phyloP scores from a whole-genome alignment of 129 eudicot genomes.

The Artemisia argyi region DNA sequence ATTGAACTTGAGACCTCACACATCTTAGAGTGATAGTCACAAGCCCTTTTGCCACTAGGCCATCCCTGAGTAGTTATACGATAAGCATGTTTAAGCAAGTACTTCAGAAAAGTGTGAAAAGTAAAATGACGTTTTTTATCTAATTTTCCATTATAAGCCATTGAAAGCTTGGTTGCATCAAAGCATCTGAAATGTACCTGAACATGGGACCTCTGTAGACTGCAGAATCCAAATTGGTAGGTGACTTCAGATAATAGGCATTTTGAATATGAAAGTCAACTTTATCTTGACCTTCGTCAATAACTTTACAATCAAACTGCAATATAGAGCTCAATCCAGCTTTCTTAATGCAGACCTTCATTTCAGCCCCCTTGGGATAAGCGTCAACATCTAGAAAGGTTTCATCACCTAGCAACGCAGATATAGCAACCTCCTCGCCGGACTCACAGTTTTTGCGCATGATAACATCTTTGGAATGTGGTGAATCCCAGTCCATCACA shows the following conservation, averaged over 20 bases:
- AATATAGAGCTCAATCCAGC: constrained; percentile 66
- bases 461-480: constrained; percentile 56
- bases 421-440: constrained; percentile 87
- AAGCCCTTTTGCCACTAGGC: too few species aligned
- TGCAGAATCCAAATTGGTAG: constrained; percentile 44
- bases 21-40: too few species aligned
- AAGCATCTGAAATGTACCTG: constrained; percentile 49
- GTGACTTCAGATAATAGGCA: constrained; percentile 51
- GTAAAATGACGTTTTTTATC: not conserved
- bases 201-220: constrained; percentile 61
- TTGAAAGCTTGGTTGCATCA: not conserved
- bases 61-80: too few species aligned
- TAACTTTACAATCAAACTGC: constrained; percentile 77
- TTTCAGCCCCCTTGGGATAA: constrained; percentile 53
- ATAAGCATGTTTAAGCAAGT: too few species aligned
- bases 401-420: constrained; percentile 75
- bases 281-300: constrained; percentile 38
- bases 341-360: constrained; percentile 81
- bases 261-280: constrained; percentile 46
- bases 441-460: constrained; percentile 60
- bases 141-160: not conserved
- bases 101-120: too few species aligned
- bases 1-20: too few species aligned
- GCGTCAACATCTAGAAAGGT: constrained; percentile 36
- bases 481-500: constrained; percentile 64